phyloP scores from a whole-genome alignment of 177 flowering plant genomes.

The Tripterygium wilfordii region DNA sequence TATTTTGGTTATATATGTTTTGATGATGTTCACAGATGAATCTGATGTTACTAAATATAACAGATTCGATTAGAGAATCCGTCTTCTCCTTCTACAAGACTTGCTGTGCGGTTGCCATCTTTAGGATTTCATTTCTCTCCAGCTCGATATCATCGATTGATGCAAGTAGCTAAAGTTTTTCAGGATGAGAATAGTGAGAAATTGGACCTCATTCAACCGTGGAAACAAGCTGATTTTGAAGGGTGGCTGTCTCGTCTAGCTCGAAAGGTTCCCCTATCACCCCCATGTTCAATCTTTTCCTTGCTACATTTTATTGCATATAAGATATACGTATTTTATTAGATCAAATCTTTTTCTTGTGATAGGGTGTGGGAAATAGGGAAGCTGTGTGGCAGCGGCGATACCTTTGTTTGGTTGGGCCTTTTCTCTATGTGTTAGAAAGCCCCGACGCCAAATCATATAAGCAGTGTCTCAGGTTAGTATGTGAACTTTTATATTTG shows the following conservation, averaged over 20 bases:
- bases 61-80: conserved; percentile 72
- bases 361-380: conserved; percentile 88
- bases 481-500: not conserved
- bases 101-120: conserved; percentile 79
- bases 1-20: not conserved
- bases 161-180: conserved; percentile 82
- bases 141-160: conserved; percentile 90
- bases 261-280: conserved; percentile 64
- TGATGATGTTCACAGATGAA: not conserved
- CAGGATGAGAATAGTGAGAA: conserved; percentile 43
- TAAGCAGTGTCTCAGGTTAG: conserved; percentile 73
- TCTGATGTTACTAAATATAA: not conserved
- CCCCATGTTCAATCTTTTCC: not conserved
- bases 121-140: conserved; percentile 93
- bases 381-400: conserved; percentile 95
- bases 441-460: conserved; percentile 74
- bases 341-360: conserved; percentile 5
- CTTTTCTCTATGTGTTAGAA: conserved; percentile 80
- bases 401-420: conserved; percentile 81
- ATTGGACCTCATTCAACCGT: conserved; percentile 47
- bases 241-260: conserved; percentile 81
- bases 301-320: not conserved
- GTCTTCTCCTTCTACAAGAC: conserved; percentile 71
- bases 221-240: conserved; percentile 91
- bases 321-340: conserved; percentile 1